Conservation (phyloP, 352 stramenopile species). For the Pythium rishiriense region DNA sequence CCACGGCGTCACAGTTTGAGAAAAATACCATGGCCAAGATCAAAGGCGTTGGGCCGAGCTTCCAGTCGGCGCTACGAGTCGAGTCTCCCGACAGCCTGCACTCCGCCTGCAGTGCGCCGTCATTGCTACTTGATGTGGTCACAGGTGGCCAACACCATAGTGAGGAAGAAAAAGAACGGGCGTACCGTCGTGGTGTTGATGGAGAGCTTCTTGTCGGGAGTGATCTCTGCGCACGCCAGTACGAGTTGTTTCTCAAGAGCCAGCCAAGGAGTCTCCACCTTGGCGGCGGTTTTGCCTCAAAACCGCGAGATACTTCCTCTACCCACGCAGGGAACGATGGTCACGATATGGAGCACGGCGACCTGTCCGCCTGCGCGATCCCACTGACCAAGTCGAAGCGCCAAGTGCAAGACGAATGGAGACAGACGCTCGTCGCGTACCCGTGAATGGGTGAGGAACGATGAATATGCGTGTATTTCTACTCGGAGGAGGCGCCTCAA, state of each 20-base stretch:
- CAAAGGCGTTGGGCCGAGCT: conserved; percentile 23
- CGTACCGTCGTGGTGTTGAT: no score
- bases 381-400: conserved; percentile 12
- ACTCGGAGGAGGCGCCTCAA: no score
- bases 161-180: background rate
- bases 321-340: background rate
- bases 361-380: background rate
- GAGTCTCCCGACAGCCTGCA: background rate
- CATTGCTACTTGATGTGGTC: background rate
- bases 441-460: background rate
- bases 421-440: background rate
- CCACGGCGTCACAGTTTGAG: background rate
- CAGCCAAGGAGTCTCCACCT: conserved; percentile 13
- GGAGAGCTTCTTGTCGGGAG: background rate
- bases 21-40: conserved; percentile 22
- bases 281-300: conserved; percentile 28
- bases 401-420: conserved; percentile 20
- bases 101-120: background rate
- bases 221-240: conserved; percentile 5
- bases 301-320: background rate
- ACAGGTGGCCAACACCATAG: background rate
- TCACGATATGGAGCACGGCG: background rate
- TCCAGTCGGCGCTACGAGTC: conserved; percentile 12
- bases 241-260: conserved; percentile 21
- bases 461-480: background rate